A percentile compares a stretch with the other conserved stretches of the same genome.
These are phyloP conservation scores for Nigrospora osmanthi DNA, from an alignment of 2,329 filamentous ascomycete genomes.

Conservation along the genomic window DNA sequence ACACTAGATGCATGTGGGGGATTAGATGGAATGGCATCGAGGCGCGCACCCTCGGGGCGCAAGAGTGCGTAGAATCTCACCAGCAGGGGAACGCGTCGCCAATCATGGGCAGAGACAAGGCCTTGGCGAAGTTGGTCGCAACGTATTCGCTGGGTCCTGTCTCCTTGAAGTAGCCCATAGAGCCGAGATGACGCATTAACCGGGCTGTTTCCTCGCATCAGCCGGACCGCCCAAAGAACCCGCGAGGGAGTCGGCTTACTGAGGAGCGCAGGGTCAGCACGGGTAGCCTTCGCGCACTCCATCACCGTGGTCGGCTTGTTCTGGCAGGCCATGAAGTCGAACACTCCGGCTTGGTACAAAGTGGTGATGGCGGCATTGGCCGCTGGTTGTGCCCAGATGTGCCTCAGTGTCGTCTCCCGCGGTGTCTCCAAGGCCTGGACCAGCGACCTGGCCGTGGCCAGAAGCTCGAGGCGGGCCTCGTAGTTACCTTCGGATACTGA, in stretches of 20 bases:
- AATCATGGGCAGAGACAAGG: conserved; percentile 6
- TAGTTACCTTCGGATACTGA: neutral
- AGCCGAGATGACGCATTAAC: conserved; percentile 15
- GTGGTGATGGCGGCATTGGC: neutral
- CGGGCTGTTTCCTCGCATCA: conserved; percentile 20
- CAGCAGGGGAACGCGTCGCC: conserved; percentile 9
- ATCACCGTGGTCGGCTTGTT: neutral
- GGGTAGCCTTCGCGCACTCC: neutral
- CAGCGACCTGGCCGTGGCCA: neutral
- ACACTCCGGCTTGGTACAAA: neutral
- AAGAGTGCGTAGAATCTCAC: conserved; percentile 1
- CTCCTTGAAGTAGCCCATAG: conserved; percentile 8
- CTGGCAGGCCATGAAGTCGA: neutral
- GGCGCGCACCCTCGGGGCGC: no score
- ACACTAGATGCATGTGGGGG: no score
- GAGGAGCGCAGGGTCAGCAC: neutral
- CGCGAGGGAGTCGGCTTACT: neutral
- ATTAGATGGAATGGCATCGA: no score
- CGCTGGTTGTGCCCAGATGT: neutral
- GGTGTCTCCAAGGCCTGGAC: neutral
- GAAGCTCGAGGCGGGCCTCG: neutral
- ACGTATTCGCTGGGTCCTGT: conserved; percentile 5
- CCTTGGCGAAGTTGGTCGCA: conserved; percentile 7
- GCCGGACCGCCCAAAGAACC: neutral
- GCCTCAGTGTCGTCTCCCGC: neutral